Base-by-base conservation (phyloP, 352 stramenopile species). In the Globisporangium perplexum region DNA sequence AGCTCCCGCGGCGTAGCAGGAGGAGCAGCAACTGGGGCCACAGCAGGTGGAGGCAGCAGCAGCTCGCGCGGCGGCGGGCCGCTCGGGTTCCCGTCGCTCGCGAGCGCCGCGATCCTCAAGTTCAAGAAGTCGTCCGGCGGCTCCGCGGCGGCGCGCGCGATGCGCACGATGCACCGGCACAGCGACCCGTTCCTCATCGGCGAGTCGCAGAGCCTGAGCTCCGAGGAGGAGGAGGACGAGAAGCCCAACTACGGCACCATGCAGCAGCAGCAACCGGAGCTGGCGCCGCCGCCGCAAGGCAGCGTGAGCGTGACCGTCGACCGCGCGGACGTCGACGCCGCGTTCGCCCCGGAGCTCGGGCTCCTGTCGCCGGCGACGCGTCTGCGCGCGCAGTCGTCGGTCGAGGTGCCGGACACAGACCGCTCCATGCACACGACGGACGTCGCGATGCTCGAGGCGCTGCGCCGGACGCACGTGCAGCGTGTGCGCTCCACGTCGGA, bases 191-290 rank as follows among this genome's bases (percentile, higher is more conserved):
- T 50, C 17, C 33, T 57, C 42, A 62, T 62, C 33, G 47, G 56
- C 26, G 56, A 62, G 33, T 57, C 49, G 33, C 56, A 62, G 56
- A 62, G 56, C 45, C 43, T 62, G 48, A 62, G 56, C 49, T 62
- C 56, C 31, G 56, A 52, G 14, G 56, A 62, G 3, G 56, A 62
- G 31, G 56, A 57, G 18, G 54, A 60, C 15, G 48, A 55, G 50
- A 51, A 51, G 31, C 42, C 36, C 15, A 62, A 53, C 42, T 62
- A 62, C 42, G 42, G 56, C 10, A 44, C 56, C 6, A 53, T 62
- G 56, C 41, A 31, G 30, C 30, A 22, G 26, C 14, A 22, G 11
- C 17, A 42, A 31, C 3, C 31, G 22, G 22, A 30, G 33, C 22
- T 18, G n/a, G n/a, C n/a, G 35, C 23, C 4, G 10, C 5, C 15